Evolutionary conservation across 1,139 yeast genomes (phyloP), one percentile per base, ranked within the genome.

Genomic region (Diutina mesorugosa): DNA sequence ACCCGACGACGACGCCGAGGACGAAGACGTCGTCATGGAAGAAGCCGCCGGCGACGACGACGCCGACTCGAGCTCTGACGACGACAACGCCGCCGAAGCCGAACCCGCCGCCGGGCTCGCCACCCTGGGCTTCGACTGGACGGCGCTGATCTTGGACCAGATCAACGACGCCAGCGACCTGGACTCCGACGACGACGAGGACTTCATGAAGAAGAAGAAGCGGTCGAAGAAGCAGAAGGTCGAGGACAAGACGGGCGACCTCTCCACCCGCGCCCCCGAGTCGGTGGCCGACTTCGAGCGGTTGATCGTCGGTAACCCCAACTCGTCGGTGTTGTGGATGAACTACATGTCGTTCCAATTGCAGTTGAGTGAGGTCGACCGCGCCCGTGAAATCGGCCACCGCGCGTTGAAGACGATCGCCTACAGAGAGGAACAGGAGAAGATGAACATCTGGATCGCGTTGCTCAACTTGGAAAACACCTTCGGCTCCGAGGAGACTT

Each of bases 291-390:
- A 93, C 71, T 93, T 90, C 66, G 99, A 93, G 71, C 83, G 99
- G 65, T 74, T 93, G 61, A 78, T 93, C 57, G 80, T 93, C 59
- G 96, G 97, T 66, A 87, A 87, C 66, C 98, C 99, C 57, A 87
- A 90, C 73, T 89, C 97, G 2, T 91, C 99, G 1, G 81, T 91
- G 56, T 73, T 90, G 62, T 93, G 99, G 99, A 91, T 93, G 90
- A 90, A 91, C 71, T 93, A 88, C 71, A 93, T 95, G 97, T 93
- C 98, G 3, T 93, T 91, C 87, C 96, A 90, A 72, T 78, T 93
- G 62, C 97, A 91, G 70, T 77, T 93, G 62, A 87, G 96, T 74
- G 99, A 93, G 69, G 76, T 90, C 59, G 97, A 91, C 57, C 90
- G 87, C 71, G 97, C 98, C 12, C 83, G 99, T 64, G 96, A 89